Evolutionary conservation across 257 asterid species (phyloP).

Genomic region (Thymus quinquecostatus): DNA sequence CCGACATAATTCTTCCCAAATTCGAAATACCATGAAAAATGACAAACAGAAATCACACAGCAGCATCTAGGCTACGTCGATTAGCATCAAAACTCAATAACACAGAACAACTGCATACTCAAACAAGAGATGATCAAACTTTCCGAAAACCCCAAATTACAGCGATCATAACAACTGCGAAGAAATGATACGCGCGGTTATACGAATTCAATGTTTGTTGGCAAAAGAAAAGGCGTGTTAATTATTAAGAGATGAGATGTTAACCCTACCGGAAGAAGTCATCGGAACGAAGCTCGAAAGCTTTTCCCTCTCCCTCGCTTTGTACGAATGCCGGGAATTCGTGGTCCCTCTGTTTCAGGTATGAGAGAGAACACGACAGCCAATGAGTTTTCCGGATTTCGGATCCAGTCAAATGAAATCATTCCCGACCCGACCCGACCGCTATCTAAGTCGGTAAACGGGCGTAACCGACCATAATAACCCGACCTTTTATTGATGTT

Average conservation of each 20-base stretch:
- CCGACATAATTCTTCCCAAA: constrained; percentile 23
- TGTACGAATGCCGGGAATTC: constrained; percentile 11
- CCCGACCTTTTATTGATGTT: no score
- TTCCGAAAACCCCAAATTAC: constrained; percentile 21
- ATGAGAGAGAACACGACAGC: constrained; percentile 1
- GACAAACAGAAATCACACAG: neutral
- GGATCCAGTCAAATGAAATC: neutral
- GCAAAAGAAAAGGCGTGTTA: neutral
- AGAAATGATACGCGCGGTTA: neutral
- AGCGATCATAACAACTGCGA: constrained; percentile 15
- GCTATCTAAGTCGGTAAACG: neutral
- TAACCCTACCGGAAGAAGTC: constrained; percentile 53
- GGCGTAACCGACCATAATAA: neutral
- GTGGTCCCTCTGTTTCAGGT: constrained; percentile 20
- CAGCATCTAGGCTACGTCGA: constrained; percentile 1
- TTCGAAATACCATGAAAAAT: constrained; percentile 2
- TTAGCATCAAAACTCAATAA: neutral
- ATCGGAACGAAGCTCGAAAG: constrained; percentile 25
- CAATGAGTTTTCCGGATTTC: neutral
- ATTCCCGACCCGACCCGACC: neutral
- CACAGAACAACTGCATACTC: neutral
- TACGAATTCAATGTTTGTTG: neutral
- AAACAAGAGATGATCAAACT: constrained; percentile 3
- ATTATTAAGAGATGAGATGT: constrained; percentile 3
- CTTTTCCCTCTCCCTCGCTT: no score